These are phyloP conservation scores for Cornus florida DNA, from an alignment of 148 eudicot species.

Conservation along the genomic window DNA sequence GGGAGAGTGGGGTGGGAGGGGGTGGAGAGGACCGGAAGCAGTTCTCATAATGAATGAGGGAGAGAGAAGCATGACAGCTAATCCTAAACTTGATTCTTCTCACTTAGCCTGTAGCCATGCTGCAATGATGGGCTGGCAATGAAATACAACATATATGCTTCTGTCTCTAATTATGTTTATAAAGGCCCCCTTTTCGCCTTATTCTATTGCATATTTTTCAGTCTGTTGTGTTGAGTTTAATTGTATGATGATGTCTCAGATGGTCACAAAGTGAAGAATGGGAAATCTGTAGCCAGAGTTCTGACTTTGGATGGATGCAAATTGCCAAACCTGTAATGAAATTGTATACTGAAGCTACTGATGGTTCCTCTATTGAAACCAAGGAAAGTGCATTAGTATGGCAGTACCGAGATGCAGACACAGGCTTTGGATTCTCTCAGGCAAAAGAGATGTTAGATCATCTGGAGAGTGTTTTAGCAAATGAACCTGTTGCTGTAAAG, in stretches of 20 bases:
- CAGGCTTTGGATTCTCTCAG: constrained; percentile 45
- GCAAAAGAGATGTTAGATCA: constrained; percentile 62
- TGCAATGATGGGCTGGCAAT: background rate
- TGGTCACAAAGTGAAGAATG: constrained; percentile 37
- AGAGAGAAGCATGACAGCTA: background rate
- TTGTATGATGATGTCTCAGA: constrained; percentile 20
- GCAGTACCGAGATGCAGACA: constrained; percentile 53
- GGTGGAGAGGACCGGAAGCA: background rate
- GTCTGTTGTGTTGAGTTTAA: background rate
- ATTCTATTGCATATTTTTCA: background rate
- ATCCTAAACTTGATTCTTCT: background rate
- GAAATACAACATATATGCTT: too few relatives aligned
- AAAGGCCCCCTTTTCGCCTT: background rate
- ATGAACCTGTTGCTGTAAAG: constrained; percentile 55
- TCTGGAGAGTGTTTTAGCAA: constrained; percentile 51
- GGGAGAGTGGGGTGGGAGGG: background rate
- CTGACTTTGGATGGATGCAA: constrained; percentile 49
- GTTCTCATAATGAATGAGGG: background rate
- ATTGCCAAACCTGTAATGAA: constrained; percentile 53
- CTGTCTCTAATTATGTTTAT: background rate
- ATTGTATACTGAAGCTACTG: constrained; percentile 52
- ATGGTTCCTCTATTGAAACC: constrained; percentile 49
- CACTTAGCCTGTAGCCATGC: background rate
- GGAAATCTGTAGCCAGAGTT: constrained; percentile 27
- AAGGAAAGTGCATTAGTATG: constrained; percentile 56